Base-by-base conservation (phyloP, 768 basidiomycete species). In the Coprinopsis strossmayeri region DNA sequence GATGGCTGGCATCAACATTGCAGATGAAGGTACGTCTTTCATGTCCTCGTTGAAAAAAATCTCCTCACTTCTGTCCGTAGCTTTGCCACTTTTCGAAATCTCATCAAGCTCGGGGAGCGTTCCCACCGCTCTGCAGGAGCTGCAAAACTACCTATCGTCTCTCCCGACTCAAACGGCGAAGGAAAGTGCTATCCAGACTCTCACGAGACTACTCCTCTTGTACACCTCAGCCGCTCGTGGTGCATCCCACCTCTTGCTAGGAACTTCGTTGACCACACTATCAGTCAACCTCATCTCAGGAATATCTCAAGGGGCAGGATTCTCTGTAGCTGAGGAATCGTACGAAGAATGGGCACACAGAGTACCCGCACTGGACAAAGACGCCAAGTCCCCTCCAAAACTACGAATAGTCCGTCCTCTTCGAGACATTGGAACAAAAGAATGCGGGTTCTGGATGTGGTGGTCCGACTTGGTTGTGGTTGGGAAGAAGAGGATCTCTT, bases 201-300 rank as follows among this genome's bases (percentile, higher is more conserved):
- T 91, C 12, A 72, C 72, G 46, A 79, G 87, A 17, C 64, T 90
- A n/a, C 69, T 92, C 11, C 69, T 91, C 21, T 66, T 90, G 15
- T 72, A 87, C 55, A 82, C 84, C 0, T 81, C 89, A 3, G 64
- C 67, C 21, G 69, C 73, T 1, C 74, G 69, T 3, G 60, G 63
- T 3, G 81, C 81, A n/a, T 89, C 89, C 0, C 88, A 91, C 60
- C 69, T 91, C 13, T 69, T 91, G 12, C 73, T 91, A 11, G 90
- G 90, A 53, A 84, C 87, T 12, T 83, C 81, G 1, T 67, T 90
- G n/a, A 91, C 90, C 1, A 80, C 82, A 0, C 69, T 91, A 0
- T 87, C 89, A 0, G 74, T 91, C 26, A 77, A 79, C 18, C 65
- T 91, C 18, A 84, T 91, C 49, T 81, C 86, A 2, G 79, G 76